These are phyloP conservation scores for Hypoxylon cercidicola DNA, from an alignment of 495 filamentous ascomycete species.

Conservation along the genomic window DNA sequence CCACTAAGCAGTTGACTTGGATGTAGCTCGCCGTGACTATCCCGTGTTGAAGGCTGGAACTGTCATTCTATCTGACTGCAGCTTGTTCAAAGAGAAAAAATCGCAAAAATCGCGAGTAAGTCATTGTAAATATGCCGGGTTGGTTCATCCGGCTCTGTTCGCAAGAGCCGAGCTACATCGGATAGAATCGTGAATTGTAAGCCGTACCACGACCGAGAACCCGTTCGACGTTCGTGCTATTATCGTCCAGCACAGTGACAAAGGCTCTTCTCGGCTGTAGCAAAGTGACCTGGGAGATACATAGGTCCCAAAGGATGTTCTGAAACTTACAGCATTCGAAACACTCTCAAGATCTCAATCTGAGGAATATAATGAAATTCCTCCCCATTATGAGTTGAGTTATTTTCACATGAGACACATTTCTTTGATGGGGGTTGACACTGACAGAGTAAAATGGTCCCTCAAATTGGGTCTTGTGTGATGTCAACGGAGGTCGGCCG, in stretches of 20 bases:
- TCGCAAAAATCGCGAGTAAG: slow-evolving; percentile 3
- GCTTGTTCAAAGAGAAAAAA: slow-evolving; percentile 9
- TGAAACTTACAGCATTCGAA: slow-evolving; percentile 30
- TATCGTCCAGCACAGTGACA: slow-evolving; percentile 36
- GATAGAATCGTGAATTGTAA: slow-evolving; percentile 37
- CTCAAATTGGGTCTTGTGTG: slow-evolving; percentile 34
- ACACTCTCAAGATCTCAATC: slow-evolving; percentile 14
- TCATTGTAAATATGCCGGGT: slow-evolving; percentile 7
- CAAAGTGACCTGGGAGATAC: slow-evolving; percentile 35
- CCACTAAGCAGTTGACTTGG: slow-evolving; percentile 12
- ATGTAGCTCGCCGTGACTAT: slow-evolving; percentile 2
- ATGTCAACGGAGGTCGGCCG: slow-evolving; percentile 34
- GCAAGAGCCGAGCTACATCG: slow-evolving; percentile 41
- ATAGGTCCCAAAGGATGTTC: slow-evolving; percentile 8
- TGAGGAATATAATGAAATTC: slow-evolving; percentile 32
- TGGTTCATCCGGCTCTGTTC: slow-evolving; percentile 19
- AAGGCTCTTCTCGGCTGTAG: slow-evolving; percentile 31
- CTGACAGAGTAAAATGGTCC: slow-evolving; percentile 23
- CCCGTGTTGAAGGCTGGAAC: slow-evolving; percentile 4
- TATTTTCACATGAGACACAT: slow-evolving; percentile 39
- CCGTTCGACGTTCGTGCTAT: slow-evolving; percentile 42
- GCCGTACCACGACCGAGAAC: slow-evolving; percentile 36
- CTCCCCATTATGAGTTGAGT: slow-evolving; percentile 34
- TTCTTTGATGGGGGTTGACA: slow-evolving; percentile 31
- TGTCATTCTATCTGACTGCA: slow-evolving; percentile 11